Base-by-base conservation (phyloP, 2,329 filamentous ascomycete species). In the Hypoxylon sp. region DNA sequence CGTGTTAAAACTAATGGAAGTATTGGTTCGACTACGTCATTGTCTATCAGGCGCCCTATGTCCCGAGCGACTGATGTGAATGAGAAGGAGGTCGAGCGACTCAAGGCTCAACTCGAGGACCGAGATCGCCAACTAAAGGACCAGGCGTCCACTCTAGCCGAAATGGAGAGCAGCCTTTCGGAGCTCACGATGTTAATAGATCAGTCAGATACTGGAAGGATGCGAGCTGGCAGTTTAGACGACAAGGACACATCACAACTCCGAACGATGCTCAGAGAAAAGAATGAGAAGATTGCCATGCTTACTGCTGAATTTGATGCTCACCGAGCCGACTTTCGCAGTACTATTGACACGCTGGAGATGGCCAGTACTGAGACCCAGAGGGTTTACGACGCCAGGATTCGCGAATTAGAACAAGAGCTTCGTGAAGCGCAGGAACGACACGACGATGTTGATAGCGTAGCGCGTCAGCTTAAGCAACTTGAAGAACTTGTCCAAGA, bases 401-500 rank as follows among this genome's bases (percentile, higher is more conserved):
- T 98, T 68, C 92, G 94, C 75, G 93, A 94, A 75, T 82, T 99
- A 44, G 88, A 96, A 81, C 88, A 91, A 65, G 94, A 98, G 75
- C 86, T 97, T 29, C 88, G 91, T 58, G 94, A 97, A 65, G 83
- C 96, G 2, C 92, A 95, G 72, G 92, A 94, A 47, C 88, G 92
- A 48, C 92, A 91, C 44, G 90, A 97, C 65, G 96, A 99, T 77
- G 94, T 99, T 6, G 93, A 98, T 74, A 92, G 90, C 27, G 94
- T 99, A 19, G 94, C 96, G 6, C 87, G 87, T 69, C 96, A 99
- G 80, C 86, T 99, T 60, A 98, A 97, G 82, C 94, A 97, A 80
- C 85, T 99, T 1, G 96, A 98, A 79, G 95, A 98, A 78, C 87
- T 98, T 35, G 96, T 99, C 2, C 95, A 97, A 74, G 96, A 99